Evolutionary conservation across 345 rosid species (phyloP).

Genomic region (Syzygium aromaticum): DNA sequence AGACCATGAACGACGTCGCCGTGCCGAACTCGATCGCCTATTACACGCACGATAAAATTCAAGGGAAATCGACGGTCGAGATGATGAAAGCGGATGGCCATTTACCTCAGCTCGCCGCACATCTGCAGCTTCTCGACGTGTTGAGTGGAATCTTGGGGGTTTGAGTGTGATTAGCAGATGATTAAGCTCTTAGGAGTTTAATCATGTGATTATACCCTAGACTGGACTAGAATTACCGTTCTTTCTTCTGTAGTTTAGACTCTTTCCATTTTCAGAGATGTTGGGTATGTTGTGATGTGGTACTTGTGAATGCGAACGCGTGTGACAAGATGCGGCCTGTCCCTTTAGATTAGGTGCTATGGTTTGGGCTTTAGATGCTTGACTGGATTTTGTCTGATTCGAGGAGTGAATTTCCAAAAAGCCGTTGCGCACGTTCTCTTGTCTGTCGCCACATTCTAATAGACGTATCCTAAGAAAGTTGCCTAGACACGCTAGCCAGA

Average conservation of each 20-base stretch:
- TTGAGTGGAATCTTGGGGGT: not conserved
- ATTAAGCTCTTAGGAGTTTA: not conserved
- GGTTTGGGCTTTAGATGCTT: too few relatives aligned
- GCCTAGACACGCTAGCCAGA: not conserved
- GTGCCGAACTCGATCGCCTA: slow-evolving; percentile 6
- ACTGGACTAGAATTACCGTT: not conserved
- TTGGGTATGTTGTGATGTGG: not conserved
- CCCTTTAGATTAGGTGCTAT: too few relatives aligned
- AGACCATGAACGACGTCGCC: slow-evolving; percentile 1
- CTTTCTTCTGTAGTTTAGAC: not conserved
- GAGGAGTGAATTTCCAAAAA: not conserved
- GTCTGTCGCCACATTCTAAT: not conserved
- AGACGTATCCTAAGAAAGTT: not conserved
- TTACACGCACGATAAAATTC: slow-evolving; percentile 1
- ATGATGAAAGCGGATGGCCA: slow-evolving; percentile 2
- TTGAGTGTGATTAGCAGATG: not conserved
- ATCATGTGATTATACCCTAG: not conserved
- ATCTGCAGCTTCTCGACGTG: not conserved
- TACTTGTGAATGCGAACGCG: too few relatives aligned
- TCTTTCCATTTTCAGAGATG: too few relatives aligned
- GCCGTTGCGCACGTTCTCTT: not conserved
- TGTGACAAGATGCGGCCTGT: too few relatives aligned
- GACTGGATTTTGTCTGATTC: too few relatives aligned
- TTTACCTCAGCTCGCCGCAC: slow-evolving; percentile 9
- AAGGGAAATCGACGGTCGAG: slow-evolving; percentile 2